phyloP scores from a whole-genome alignment of 116 monocot genomes.

The Cymodocea nodosa region DNA sequence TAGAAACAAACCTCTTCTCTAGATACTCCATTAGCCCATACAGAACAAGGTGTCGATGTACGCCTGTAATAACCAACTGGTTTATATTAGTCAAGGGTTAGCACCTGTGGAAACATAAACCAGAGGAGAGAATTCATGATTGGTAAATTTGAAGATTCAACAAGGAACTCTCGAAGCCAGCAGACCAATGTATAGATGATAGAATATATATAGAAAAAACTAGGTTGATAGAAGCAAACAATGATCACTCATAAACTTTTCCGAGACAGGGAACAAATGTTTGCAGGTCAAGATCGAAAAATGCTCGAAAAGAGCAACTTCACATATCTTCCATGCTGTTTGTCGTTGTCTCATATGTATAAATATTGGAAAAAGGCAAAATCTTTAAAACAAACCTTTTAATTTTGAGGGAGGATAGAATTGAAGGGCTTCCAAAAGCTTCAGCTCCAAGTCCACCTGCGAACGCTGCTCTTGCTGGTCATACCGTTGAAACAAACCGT shows the following conservation, averaged over 20 bases:
- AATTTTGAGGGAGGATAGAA: slow-evolving; percentile 59
- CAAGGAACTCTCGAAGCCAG: neutral
- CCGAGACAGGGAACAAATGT: too few species aligned
- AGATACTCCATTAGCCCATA: slow-evolving; percentile 82
- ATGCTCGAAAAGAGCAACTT: too few species aligned
- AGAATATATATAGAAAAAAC: too few species aligned
- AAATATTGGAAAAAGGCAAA: neutral
- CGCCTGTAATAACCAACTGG: slow-evolving; percentile 23
- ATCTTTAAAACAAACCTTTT: slow-evolving; percentile 31
- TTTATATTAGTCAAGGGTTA: neutral
- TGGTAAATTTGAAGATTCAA: neutral
- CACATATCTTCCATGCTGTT: neutral
- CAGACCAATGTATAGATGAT: too few species aligned
- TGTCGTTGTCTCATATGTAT: neutral
- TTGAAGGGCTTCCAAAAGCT: slow-evolving; percentile 70
- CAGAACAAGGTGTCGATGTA: slow-evolving; percentile 92
- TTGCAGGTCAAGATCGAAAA: too few species aligned
- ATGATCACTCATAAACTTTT: too few species aligned
- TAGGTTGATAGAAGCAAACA: too few species aligned
- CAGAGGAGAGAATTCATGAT: neutral
- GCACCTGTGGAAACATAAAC: neutral
- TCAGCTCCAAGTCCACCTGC: slow-evolving; percentile 76
- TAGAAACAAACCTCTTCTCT: slow-evolving; percentile 38
- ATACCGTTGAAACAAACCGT: neutral
- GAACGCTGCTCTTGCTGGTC: slow-evolving; percentile 38